Base-by-base conservation (phyloP, 257 asterid species). In the Jasminum sambac region DNA sequence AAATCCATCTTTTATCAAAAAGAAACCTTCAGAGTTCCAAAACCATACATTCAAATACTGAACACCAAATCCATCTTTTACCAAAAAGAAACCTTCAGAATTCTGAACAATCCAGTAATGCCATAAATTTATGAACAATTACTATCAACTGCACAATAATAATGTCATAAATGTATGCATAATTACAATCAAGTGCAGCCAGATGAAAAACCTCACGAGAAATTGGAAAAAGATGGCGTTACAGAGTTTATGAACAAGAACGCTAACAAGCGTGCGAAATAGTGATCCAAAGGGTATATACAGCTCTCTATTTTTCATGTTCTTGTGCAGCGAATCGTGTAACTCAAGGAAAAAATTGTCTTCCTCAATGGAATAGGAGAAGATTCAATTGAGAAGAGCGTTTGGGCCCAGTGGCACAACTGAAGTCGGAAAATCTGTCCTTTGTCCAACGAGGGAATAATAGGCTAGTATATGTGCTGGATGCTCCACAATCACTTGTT, bases 401-500 rank as follows among this genome's bases (percentile, higher is more conserved):
- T 55, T 7, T 5, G 79, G 86, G 39, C 69, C 79, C 82, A 88
- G 61, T 19, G 95, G 92, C 75, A 16, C 44, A 26, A 90, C 98
- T 2, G 87, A 64, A 3, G 76, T 68, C 0, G 98, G 96, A 77
- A 78, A 92, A 78, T 92, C 98, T 1, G 83, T 87, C 82, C 98
- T 85, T 63, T 72, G 90, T 8, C 98, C 98, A 2, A 96, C 95
- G 43, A 92, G 97, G 0, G 98, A 90, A 80, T 88, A 90, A 67
- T 92, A 92, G 0, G 96, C 97, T 55, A 92, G 90, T 69, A 92
- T 85, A 9, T 92, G 98, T 1, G 97, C 95, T 0, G 93, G 97
- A 74, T 90, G 91, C 63, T 69, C 75, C 6, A 63, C 60, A 21
- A 63, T 21, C 5, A 55, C 67, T 43, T 43, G 73, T 1, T 70